A percentile compares a stretch with the other conserved stretches of the same genome.
Conservation (phyloP, 2,329 filamentous ascomycete genomes). For the Colletotrichum cereale region DNA sequence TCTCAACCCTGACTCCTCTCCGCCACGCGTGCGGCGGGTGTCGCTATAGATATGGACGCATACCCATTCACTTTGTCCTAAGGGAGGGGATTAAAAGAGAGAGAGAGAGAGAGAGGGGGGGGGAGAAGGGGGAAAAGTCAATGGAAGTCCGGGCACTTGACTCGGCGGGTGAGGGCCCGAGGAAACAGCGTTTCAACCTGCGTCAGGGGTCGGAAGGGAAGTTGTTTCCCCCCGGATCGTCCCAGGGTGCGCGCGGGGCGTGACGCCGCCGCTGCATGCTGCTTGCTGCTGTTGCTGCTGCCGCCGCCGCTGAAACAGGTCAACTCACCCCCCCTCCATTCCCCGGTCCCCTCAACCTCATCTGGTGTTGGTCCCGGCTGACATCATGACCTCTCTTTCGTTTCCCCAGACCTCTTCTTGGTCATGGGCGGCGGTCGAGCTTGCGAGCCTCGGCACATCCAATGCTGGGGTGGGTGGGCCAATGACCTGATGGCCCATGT, state of each 20-base stretch:
- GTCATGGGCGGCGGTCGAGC: neutral
- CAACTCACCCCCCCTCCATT: neutral
- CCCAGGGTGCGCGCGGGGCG: neutral
- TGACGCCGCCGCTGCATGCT: neutral
- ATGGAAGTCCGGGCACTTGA: neutral
- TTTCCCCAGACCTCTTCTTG: neutral
- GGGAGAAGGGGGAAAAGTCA: neutral
- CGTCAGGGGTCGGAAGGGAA: neutral
- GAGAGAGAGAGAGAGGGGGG: neutral
- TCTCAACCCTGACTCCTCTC: neutral
- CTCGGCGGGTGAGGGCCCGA: neutral
- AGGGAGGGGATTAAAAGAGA: neutral
- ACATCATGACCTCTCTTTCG: neutral
- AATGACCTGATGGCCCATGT: neutral
- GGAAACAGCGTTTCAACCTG: slow-evolving; percentile 7
- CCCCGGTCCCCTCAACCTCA: neutral
- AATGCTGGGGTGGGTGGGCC: neutral
- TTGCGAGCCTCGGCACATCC: neutral
- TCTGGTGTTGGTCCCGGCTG: neutral
- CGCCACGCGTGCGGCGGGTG: neutral
- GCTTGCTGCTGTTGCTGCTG: neutral
- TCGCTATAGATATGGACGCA: too few relatives aligned
- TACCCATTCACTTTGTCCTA: neutral
- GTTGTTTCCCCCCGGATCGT: neutral
- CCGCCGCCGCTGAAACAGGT: neutral